Evolutionary conservation across 2,329 filamentous ascomycete genomes (phyloP), one percentile per base, ranked within the genome.

Genomic region (Fusarium sp.): DNA sequence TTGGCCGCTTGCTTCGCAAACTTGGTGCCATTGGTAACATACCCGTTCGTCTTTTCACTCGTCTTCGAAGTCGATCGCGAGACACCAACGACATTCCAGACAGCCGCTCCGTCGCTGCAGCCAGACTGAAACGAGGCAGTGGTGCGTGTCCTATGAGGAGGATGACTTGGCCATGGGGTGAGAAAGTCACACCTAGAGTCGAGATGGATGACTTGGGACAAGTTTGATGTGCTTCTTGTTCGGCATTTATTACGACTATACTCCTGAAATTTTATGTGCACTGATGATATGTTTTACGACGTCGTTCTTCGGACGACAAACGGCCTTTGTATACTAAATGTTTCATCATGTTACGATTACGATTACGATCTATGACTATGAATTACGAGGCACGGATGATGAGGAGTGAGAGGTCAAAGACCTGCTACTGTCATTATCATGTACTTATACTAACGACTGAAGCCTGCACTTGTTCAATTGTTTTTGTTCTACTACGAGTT

Each of bases 1-100:
- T 80, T 44, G 74, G 78, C 59, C 45, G 70, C 5, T 52, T 77
- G 22, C 33, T 75, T 24, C 65, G 70, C 51, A 74, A 72, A 39
- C 53, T 74, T 15, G 41, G 49, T 37, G 59, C 53, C 24, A 49
- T 58, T 20, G 44, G 57, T 6, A 40, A 58, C n/a, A 50, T 43
- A 19, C 55, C 57, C 26, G 41, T 37, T 28, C 60, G 53, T 17
- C 24, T 55, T 20, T 46, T 62, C n/a, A 28, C 47, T n/a, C 37
- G 49, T 32, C 26, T 60, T 4, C 65, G 54, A n/a, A 44, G 43
- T 19, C 59, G 55, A 7, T n/a, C 61, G n/a, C 65, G 46, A 19
- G 68, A 74, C 15, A 24, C 41, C 26, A n/a, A 40, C 13, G 71
- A 71, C 7, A 26, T 62, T n/a, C 56, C 72, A 8, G 71, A 74